Percentiles rank a stretch among this genome's conserved stretches.
These are phyloP conservation scores for Raphanus hybrid DNA, from an alignment of 441 rosid species.

Conservation along the genomic window DNA sequence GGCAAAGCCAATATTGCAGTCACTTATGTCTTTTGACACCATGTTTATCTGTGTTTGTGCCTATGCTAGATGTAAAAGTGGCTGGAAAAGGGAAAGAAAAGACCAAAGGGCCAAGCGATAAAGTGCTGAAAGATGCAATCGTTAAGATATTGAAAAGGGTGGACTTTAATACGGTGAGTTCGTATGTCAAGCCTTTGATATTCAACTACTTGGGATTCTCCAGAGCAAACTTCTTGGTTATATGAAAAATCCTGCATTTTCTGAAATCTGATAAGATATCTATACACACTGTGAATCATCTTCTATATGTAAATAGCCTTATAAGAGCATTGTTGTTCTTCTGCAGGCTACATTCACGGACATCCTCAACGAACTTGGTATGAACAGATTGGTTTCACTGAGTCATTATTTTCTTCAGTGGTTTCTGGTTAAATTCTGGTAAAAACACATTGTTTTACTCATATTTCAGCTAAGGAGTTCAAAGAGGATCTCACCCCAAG, in stretches of 20 bases:
- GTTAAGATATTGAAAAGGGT: conserved; percentile 83
- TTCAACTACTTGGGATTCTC: neutral
- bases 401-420: neutral
- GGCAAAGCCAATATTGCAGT: conserved; percentile 12
- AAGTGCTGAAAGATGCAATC: conserved; percentile 69
- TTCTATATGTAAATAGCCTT: neutral
- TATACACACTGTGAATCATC: neutral
- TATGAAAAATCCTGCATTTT: neutral
- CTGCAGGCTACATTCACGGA: conserved; percentile 98
- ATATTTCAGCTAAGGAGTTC: conserved; percentile 60
- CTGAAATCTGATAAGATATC: conserved; percentile 4
- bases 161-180: conserved; percentile 88
- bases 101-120: conserved; percentile 58
- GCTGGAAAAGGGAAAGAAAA: conserved; percentile 68
- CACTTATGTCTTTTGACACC: conserved; percentile 29
- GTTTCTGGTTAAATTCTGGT: neutral
- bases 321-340: conserved; percentile 24
- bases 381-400: conserved; percentile 36
- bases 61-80: conserved; percentile 50
- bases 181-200: conserved; percentile 20
- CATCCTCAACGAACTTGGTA: conserved; percentile 95
- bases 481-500: conserved; percentile 70
- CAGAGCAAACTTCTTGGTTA: neutral
- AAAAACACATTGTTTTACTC: conserved; percentile 12
- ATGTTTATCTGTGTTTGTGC: conserved; percentile 18